phyloP scores from a whole-genome alignment of 495 filamentous ascomycete species.

The Penicillium soppii region DNA sequence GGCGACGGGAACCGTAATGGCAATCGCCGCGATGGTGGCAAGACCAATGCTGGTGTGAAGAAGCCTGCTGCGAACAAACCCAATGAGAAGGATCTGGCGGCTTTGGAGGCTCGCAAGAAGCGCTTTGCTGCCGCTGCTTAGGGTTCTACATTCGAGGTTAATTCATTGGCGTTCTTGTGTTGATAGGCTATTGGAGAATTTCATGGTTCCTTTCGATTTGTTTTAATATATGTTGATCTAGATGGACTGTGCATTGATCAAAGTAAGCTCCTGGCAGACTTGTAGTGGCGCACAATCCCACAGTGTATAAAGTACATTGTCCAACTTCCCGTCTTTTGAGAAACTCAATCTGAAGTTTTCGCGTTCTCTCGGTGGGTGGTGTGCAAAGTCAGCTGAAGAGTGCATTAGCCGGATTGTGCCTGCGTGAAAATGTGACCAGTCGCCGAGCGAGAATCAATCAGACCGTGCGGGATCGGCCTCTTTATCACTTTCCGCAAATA shows the following conservation, averaged over 20 bases:
- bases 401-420: slow-evolving; percentile 34
- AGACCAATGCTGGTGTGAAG: slow-evolving; percentile 10
- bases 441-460: slow-evolving; percentile 8
- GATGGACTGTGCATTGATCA: neutral
- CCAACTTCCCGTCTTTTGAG: neutral
- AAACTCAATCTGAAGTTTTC: slow-evolving; percentile 1
- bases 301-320: neutral
- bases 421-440: slow-evolving; percentile 21
- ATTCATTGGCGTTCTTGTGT: neutral
- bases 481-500: too few species aligned
- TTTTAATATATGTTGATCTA: slow-evolving; percentile 9
- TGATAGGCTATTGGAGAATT: too few species aligned
- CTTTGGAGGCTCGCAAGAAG: slow-evolving; percentile 54
- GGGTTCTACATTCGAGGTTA: slow-evolving; percentile 10
- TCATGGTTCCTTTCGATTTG: slow-evolving; percentile 12
- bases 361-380: neutral
- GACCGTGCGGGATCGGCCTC: slow-evolving; percentile 24
- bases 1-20: slow-evolving; percentile 22
- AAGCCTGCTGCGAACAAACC: slow-evolving; percentile 14
- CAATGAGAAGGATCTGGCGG: slow-evolving; percentile 45
- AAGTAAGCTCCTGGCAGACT: too few species aligned
- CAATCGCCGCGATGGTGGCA: slow-evolving; percentile 14
- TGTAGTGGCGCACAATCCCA: too few species aligned
- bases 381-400: slow-evolving; percentile 25
- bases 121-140: slow-evolving; percentile 41